Evolutionary conservation across 176 grass and related monocot species (phyloP), one percentile per base, ranked within the genome.

Genomic region (Neostapfia colusana): DNA sequence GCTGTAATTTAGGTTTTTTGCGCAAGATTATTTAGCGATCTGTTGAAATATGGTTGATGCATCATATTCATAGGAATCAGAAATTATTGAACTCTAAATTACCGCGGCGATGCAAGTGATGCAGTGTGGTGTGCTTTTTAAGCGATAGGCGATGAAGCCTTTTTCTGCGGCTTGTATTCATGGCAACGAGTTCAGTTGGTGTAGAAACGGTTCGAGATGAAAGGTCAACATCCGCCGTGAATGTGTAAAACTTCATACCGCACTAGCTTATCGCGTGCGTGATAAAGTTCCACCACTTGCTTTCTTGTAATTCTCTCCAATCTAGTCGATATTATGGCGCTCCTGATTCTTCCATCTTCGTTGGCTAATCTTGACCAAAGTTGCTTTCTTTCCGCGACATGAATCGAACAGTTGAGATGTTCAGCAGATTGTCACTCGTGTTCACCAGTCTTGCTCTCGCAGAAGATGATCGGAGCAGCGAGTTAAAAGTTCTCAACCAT

Each of bases 291-390:
- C 26, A n/a, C 37, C 39, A 61, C 43, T 24, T 81, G 51, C 84
- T 86, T 70, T 86, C 55, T 61, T 80, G 83, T 43, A 70, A 41
- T 25, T 36, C 46, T 56, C 14, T 26, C 14, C 36, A 75, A 50
- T 36, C 15, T 25, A 3, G 27, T 16, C 53, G 37, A 57, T 45
- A 26, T 42, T 31, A 7, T 17, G 6, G 25, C 17, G 8, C 10
- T 53, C 62, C n/a, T n/a, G n/a, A n/a, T n/a, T n/a, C n/a, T n/a
- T n/a, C n/a, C n/a, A n/a, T n/a, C n/a, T n/a, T n/a, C n/a, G n/a
- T n/a, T n/a, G n/a, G n/a, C n/a, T n/a, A n/a, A n/a, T n/a, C n/a
- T n/a, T n/a, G n/a, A n/a, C n/a, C n/a, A n/a, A n/a, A n/a, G n/a
- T n/a, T n/a, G n/a, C n/a, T n/a, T n/a, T n/a, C n/a, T n/a, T n/a